phyloP scores from a whole-genome alignment of 2,329 filamentous ascomycete species.

The Colletotrichum sp. region DNA sequence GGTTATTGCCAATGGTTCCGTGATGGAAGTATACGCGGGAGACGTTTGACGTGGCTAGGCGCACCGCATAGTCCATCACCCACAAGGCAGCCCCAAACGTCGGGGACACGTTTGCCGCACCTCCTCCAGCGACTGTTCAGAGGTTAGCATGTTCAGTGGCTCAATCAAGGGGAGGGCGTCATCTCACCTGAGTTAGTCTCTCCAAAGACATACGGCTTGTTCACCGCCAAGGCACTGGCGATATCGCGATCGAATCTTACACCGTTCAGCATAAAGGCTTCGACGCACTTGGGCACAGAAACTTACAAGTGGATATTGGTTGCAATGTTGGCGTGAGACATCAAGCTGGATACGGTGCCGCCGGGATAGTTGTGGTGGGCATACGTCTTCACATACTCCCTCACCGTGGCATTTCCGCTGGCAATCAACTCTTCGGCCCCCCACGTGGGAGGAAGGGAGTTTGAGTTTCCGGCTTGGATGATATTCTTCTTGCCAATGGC shows the following conservation, averaged over 20 bases:
- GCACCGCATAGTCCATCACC: constrained; percentile 41
- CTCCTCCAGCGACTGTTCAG: not conserved
- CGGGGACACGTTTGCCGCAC: constrained; percentile 25
- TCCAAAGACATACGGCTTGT: constrained; percentile 52
- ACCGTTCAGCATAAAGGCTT: constrained; percentile 22
- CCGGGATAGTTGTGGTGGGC: constrained; percentile 56
- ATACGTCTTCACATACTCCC: constrained; percentile 45
- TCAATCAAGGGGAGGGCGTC: not conserved
- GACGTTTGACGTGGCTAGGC: constrained; percentile 6
- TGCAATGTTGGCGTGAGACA: constrained; percentile 48
- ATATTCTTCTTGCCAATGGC: constrained; percentile 37
- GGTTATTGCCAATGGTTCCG: constrained; percentile 55
- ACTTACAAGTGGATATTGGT: constrained; percentile 29
- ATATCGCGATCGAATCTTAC: constrained; percentile 45
- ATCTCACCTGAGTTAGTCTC: constrained; percentile 54
- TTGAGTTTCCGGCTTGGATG: constrained; percentile 47
- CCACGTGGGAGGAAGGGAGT: constrained; percentile 39
- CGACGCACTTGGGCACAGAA: not conserved
- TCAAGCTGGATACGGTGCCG: constrained; percentile 43
- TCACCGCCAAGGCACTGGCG: constrained; percentile 37
- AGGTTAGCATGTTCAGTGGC: not conserved
- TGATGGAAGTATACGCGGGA: constrained; percentile 51
- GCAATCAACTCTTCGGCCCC: constrained; percentile 43
- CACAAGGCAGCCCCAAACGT: constrained; percentile 45
- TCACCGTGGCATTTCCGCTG: constrained; percentile 38